Evolutionary conservation across 2,329 filamentous ascomycete genomes (phyloP).

Genomic region (Laburnicola sp.): DNA sequence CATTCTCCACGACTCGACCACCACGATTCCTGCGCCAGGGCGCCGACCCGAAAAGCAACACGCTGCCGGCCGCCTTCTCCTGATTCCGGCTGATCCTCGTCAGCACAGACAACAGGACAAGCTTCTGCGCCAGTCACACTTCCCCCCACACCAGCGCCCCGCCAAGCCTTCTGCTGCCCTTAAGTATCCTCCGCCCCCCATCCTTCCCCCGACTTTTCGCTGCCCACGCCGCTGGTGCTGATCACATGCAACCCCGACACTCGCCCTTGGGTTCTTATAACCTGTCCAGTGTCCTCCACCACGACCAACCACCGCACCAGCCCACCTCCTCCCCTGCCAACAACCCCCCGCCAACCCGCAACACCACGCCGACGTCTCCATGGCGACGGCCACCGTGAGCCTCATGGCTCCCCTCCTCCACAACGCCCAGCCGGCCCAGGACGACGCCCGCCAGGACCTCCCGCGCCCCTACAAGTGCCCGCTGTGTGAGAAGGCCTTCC

Average conservation of each 20-base stretch:
- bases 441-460: slow-evolving; percentile 74
- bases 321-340: slow-evolving; percentile 12
- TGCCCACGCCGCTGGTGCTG: slow-evolving; percentile 25
- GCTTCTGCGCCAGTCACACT: slow-evolving; percentile 29
- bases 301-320: slow-evolving; percentile 25
- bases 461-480: slow-evolving; percentile 98
- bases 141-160: slow-evolving; percentile 26
- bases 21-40: no score
- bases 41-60: slow-evolving; percentile 28
- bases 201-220: slow-evolving; percentile 40
- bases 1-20: slow-evolving; percentile 27
- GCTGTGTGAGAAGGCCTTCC: slow-evolving; percentile 97
- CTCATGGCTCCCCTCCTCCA: slow-evolving; percentile 61
- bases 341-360: slow-evolving; percentile 10
- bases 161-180: slow-evolving; percentile 31
- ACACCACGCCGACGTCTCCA: slow-evolving; percentile 23
- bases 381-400: slow-evolving; percentile 53
- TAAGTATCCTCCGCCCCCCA: slow-evolving; percentile 44
- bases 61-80: slow-evolving; percentile 21
- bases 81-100: slow-evolving; percentile 40
- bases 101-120: slow-evolving; percentile 35
- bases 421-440: slow-evolving; percentile 53
- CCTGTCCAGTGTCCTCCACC: slow-evolving; percentile 43
- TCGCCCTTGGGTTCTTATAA: slow-evolving; percentile 42
- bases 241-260: slow-evolving; percentile 47